Evolutionary conservation across 1,284 basidiomycete genomes (phyloP), one percentile per base, ranked within the genome.

Genomic region (Trametes sp.): DNA sequence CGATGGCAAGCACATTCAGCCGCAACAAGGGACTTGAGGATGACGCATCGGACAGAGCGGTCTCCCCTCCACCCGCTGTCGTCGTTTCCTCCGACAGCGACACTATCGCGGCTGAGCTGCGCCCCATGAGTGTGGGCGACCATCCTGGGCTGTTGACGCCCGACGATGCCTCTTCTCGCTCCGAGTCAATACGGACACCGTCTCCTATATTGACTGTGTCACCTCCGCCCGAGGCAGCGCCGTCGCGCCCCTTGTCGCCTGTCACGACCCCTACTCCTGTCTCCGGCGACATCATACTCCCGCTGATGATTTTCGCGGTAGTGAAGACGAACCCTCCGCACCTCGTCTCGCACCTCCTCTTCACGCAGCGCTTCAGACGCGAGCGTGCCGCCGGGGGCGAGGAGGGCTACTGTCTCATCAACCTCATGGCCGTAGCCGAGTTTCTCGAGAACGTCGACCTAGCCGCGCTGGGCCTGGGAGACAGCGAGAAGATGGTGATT

Each of bases 381-480:
- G 87, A 90, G 56, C 63, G 63, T n/a, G 81, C 86, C 4, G 81
- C 92, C 48, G 80, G 89, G 4, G 95, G 95, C 1, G 95, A 98
- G 72, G 92, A 94, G 67, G 89, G 87, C 57, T 98, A 96, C 74
- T 98, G 95, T 66, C 83, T 97, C 31, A 93, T 98, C 74, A 98
- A 98, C 75, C 81, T 97, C 33, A 89, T 96, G 78, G 96, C 96
- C 7, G 95, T 96, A 1, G 93, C 94, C 2, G 95, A 97, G 72
- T 98, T 98, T 74, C 79, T 98, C 44, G 94, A 96, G 77, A 93
- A 95, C 70, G 94, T 98, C 26, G 94, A 96, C 75, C 81, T 96
- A 55, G 87, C 84, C 9, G 91, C 88, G 6, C 80, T 98, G 13
- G 95, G 95, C 0, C 79, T 98, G 10, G 86, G 87, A 6, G 87